Base-by-base conservation (phyloP, 148 eudicot genomes). In the Camellia lanceoleosa region DNA sequence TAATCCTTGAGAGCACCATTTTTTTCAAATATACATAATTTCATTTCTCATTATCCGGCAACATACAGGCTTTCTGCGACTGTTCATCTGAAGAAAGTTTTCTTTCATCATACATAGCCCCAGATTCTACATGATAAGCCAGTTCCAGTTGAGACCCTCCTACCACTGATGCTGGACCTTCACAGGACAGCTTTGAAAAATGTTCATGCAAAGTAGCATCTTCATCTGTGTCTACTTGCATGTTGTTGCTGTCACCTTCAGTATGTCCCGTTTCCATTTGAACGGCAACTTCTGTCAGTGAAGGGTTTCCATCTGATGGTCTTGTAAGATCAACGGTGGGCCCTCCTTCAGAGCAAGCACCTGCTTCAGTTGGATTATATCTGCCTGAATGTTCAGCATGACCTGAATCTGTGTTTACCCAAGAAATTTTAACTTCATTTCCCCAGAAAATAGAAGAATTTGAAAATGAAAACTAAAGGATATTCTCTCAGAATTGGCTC, bases 371-470 rank as follows among this genome's bases (percentile, higher is more conserved):
- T 30, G 81, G 72, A 70, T 80, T 69, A 12, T 81, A 82, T 68
- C 44, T 74, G 78, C 74, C 71, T 20, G 52, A 43, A 71, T 79
- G 77, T 38, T 74, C 75, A 38, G 69, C 75, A 73, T 70, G 81
- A 58, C 68, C 75, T 16, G 83, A 76, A 81, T 87, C 93, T 90
- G 81, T 52, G 38, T 7, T 81, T 56, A 20, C 54, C 76, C 38
- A 72, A 82, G 56, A 77, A 62, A 72, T 15, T 3, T 3, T 66
- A 11, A 11, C 1, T 41, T 38, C 19, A 65, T 54, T 41, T 70
- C 10, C 80, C 66, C 54, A 38, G 9, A 49, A 60, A 79, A 58
- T 59, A 12, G 15, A 71, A 20, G 52, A 64, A 60, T 30, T 30
- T 30, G 38, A 30, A 30, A 30, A 30, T 30, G 38, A 30, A 30